Base-by-base conservation (phyloP, 345 rosid species). In the Lumnitzera racemosa region DNA sequence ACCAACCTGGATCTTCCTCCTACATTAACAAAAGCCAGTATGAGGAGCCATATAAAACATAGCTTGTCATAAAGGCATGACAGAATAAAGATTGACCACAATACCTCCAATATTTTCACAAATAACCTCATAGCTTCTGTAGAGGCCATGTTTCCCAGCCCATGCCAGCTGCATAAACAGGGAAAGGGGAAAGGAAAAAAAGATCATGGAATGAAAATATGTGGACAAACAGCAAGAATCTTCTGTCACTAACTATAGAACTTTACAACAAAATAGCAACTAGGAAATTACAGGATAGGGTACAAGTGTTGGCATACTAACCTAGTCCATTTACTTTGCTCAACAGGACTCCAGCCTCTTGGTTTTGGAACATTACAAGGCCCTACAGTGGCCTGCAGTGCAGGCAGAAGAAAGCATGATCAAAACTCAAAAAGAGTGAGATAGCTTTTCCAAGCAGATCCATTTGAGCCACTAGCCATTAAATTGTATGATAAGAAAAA, bases 1-100 rank as follows among this genome's bases (percentile, higher is more conserved):
- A 95, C 99, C 99, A 95, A 63, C 94, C 78, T 14, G 98, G 96
- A 73, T 95, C 91, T 77, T 95, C 98, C 84, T 95, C 99, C 99
- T 95, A 65, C 47, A 31, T 58, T 48, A 56, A 24, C n/a, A 4
- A 68, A 23, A 67, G n/a, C 57, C 66, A 41, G 63, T 41, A 48
- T 13, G 12, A 15, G 27, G 27, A 51, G 17, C 43, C 53, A 23
- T 59, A 36, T 16, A 29, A 57, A 61, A 56, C 63, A 11, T 36
- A 16, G 24, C 13, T 49, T 5, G 23, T 6, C 46, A 23, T n/a
- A 13, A 13, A 68, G 43, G 67, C 49, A 41, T 47, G 49, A 20
- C 31, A 68, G 71, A 15, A 52, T 41, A 62, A 66, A 66, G 56
- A 59, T 31, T 62, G 68, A 23, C 59, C 64, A 66, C 29, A 48